phyloP scores from a whole-genome alignment of 2,329 filamentous ascomycete species.

The Fusarium nodosum region DNA sequence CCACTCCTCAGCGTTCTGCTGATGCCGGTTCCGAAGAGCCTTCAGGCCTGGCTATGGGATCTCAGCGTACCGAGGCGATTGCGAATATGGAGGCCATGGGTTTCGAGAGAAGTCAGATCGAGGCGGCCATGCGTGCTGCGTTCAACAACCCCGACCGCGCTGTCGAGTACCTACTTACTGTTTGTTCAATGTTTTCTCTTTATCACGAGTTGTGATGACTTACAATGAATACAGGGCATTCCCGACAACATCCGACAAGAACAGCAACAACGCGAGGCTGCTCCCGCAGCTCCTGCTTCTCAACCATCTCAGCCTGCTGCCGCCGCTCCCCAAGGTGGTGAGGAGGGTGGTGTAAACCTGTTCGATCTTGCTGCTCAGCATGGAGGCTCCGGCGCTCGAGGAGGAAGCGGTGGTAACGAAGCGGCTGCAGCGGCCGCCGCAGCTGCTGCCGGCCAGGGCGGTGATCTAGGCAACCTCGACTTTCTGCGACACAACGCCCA shows the following conservation, averaged over 20 bases:
- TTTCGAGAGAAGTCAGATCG: constrained; percentile 88
- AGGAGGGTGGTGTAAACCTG: constrained; percentile 82
- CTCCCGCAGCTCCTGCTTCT: constrained; percentile 55
- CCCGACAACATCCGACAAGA: constrained; percentile 85
- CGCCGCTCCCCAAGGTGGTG: constrained; percentile 58
- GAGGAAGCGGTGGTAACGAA: constrained; percentile 58
- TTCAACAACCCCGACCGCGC: constrained; percentile 98
- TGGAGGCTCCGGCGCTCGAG: constrained; percentile 62
- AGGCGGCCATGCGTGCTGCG: constrained; percentile 93
- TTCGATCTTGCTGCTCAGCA: constrained; percentile 93
- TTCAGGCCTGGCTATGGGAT: constrained; percentile 87
- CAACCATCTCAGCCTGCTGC: constrained; percentile 57
- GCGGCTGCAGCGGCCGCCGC: constrained; percentile 60
- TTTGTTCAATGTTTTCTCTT: constrained; percentile 60
- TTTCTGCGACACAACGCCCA: constrained; percentile 96
- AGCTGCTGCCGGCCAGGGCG: constrained; percentile 65
- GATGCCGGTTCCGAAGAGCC: constrained; percentile 63
- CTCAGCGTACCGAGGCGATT: constrained; percentile 84
- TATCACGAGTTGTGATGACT: constrained; percentile 28
- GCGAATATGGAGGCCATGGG: constrained; percentile 98
- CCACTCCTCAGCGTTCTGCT: constrained; percentile 65
- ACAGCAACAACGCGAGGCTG: constrained; percentile 65
- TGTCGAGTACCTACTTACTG: constrained; percentile 93
- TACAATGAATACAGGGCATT: constrained; percentile 75
- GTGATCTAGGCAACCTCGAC: constrained; percentile 82